These are phyloP conservation scores for Gnomoniopsis sp. DNA, from an alignment of 2,329 filamentous ascomycete species.

Conservation along the genomic window DNA sequence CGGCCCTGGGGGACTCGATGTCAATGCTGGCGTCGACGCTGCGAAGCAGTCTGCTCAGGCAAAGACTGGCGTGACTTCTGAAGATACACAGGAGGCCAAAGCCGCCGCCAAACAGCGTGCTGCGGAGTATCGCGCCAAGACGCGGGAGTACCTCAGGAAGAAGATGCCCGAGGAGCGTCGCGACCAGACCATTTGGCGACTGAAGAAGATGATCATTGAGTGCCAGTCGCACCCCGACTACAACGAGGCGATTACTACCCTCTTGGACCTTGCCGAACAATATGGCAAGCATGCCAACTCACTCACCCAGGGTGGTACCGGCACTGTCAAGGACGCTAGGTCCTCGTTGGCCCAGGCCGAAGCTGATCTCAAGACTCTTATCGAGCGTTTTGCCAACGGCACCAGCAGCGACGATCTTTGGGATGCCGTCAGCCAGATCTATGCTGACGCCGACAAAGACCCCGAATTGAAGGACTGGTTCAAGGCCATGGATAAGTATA, in stretches of 20 bases:
- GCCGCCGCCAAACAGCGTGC: slow-evolving; percentile 39
- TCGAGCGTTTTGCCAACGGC: slow-evolving; percentile 94
- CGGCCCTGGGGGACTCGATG: slow-evolving; percentile 45
- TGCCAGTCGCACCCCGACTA: slow-evolving; percentile 96
- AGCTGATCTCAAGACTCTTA: slow-evolving; percentile 75
- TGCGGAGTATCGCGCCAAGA: slow-evolving; percentile 34
- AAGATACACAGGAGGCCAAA: slow-evolving; percentile 57
- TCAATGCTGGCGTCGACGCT: slow-evolving; percentile 42
- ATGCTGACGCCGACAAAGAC: slow-evolving; percentile 81
- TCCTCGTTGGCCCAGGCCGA: slow-evolving; percentile 68
- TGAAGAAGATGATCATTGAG: slow-evolving; percentile 97
- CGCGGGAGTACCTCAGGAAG: slow-evolving; percentile 72
- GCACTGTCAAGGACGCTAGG: slow-evolving; percentile 71
- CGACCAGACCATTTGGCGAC: slow-evolving; percentile 83
- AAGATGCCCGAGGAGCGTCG: slow-evolving; percentile 93
- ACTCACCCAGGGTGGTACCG: slow-evolving; percentile 60
- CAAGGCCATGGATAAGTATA: slow-evolving; percentile 69
- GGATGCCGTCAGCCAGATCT: slow-evolving; percentile 79
- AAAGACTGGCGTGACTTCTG: slow-evolving; percentile 59
- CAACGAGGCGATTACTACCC: slow-evolving; percentile 82
- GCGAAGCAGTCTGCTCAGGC: slow-evolving; percentile 46
- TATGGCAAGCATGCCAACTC: slow-evolving; percentile 74
- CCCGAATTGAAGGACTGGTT: slow-evolving; percentile 89
- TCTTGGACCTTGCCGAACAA: slow-evolving; percentile 78
- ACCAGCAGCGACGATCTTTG: slow-evolving; percentile 87